These are phyloP conservation scores for Gracilaria domingensis DNA, from an alignment of 23 red algal genomes.

Conservation along the genomic window DNA sequence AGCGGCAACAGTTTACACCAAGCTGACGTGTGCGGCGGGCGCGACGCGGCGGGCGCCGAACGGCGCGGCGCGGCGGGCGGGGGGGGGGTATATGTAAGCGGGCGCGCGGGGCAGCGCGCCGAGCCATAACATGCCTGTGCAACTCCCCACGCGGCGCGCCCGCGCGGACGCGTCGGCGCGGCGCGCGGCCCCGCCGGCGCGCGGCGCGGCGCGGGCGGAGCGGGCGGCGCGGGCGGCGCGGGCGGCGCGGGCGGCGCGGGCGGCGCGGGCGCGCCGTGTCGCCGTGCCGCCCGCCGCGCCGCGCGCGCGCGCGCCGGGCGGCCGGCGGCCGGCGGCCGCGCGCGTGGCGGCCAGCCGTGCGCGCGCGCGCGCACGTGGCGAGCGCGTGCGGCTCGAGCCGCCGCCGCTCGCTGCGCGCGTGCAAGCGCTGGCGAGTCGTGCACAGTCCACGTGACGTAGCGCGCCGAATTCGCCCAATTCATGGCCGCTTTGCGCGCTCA, in stretches of 20 bases:
- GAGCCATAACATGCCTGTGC: too few species aligned
- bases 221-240: not conserved
- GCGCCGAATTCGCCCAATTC: conserved; percentile 43
- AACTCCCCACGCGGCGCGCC: too few species aligned
- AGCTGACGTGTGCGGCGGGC: not conserved
- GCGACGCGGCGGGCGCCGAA: not conserved
- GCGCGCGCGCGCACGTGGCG: conserved; percentile 11
- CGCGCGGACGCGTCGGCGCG: too few species aligned
- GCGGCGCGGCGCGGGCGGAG: not conserved
- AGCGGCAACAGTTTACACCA: not conserved
- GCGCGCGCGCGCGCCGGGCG: not conserved
- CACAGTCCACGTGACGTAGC: conserved; percentile 41
- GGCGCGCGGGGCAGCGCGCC: too few species aligned
- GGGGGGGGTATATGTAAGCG: too few species aligned
- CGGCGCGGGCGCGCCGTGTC: too few species aligned
- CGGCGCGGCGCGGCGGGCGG: not conserved
- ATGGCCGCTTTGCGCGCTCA: not conserved
- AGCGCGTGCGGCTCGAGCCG: not conserved
- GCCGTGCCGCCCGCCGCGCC: not conserved
- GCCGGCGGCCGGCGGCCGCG: too few species aligned
- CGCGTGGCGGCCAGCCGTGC: not conserved
- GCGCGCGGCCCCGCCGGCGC: not conserved
- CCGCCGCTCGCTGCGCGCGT: not conserved
- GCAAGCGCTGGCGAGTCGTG: not conserved
- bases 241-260: not conserved